Evolutionary conservation across 2,329 filamentous ascomycete genomes (phyloP), one percentile per base, ranked within the genome.

Genomic region (Venturia carpophila): DNA sequence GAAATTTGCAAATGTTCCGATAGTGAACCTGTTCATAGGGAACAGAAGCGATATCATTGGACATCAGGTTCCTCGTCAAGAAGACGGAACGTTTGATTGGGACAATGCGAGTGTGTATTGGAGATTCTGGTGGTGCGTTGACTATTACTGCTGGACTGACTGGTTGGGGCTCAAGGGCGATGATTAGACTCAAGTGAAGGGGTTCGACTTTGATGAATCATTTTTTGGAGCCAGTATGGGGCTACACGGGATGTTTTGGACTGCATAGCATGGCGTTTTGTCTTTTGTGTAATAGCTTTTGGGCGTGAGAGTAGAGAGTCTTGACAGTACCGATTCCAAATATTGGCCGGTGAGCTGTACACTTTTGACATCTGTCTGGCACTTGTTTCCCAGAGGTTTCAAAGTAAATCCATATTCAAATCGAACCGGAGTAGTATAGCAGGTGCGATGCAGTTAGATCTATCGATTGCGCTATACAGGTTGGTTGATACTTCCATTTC

Each of bases 71-170:
- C 90, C 90, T 9, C 82, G 88, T 52, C 87, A 82, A 64, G 88
- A 91, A 64, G 80, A 83, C 55, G 90, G 90, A 66, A 86, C 85
- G 52, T 92, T 96, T 70, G 92, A 97, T 75, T 89, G 87, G 80
- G 84, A 84, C 52, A 79, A 78, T 58, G 84, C 84, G 7, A 83
- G 82, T 68, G 70, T 81, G 64, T 87, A 87, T 69, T 87, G 85
- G 85, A 75, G 79, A 30, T 76, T 85, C 66, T 87, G 83, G 79
- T 82, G 81, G 67, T 80, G 77, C 73, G 70, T 87, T 19, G 85
- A 88, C 70, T 73, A 71, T 24, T 72, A 80, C 30, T 64, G 30
- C 21, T 47, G 63, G 37, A 56, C 47, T 5, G 63, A 64, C 17
- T 64, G 37, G 43, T 60, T 47, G 30, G 63, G 63, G 1, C 19